A percentile compares a stretch with the other conserved stretches of the same genome.
These are phyloP conservation scores for Pyrus communis DNA, from an alignment of 306 rosid species.

Conservation along the genomic window DNA sequence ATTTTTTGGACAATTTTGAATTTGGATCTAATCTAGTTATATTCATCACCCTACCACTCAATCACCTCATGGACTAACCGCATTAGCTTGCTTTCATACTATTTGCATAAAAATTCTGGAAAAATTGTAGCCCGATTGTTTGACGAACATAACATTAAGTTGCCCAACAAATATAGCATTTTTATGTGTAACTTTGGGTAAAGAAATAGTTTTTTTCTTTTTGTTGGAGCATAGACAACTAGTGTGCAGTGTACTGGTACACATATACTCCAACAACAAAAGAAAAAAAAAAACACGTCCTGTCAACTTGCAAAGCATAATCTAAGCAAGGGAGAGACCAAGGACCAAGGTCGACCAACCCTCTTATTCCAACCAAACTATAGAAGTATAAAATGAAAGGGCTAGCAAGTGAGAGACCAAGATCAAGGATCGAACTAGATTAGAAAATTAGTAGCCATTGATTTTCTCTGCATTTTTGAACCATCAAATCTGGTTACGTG, in stretches of 20 bases:
- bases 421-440: background rate
- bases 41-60: too few relatives aligned
- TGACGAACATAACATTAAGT: too few relatives aligned
- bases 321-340: background rate
- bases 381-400: background rate
- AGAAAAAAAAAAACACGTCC: background rate
- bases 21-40: too few relatives aligned
- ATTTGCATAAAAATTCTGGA: too few relatives aligned
- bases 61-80: too few relatives aligned
- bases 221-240: too few relatives aligned
- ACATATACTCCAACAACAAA: background rate
- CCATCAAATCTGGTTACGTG: slow-evolving; percentile 26
- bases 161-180: background rate
- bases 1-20: too few relatives aligned
- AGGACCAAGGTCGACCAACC: background rate
- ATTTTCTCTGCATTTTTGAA: background rate
- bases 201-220: background rate
- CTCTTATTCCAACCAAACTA: background rate
- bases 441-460: background rate
- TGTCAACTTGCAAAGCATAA: background rate
- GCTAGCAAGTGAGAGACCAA: background rate
- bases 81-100: too few relatives aligned
- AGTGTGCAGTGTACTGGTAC: background rate
- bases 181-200: background rate
- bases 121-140: too few relatives aligned